Conservation (phyloP, 306 rosid species). For the Quercus cerris region DNA sequence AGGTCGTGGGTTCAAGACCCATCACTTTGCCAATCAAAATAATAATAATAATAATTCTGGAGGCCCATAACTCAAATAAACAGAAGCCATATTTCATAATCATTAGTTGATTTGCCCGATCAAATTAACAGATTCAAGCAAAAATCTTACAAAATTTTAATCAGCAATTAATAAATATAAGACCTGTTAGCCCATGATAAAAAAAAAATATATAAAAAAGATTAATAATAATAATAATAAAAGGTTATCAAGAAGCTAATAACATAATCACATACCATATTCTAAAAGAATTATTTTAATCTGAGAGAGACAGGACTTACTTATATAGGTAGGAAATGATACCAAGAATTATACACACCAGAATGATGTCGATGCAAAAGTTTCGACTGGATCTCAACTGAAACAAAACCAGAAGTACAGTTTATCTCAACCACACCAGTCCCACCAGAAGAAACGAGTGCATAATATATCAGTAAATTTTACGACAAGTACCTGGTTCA, state of each 20-base stretch:
- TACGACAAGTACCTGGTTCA: constrained; percentile 51
- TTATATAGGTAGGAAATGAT: constrained; percentile 62
- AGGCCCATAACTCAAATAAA: not conserved
- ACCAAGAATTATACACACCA: constrained; percentile 78
- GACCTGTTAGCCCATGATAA: not conserved
- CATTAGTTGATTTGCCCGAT: not conserved
- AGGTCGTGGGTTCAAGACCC: too few relatives aligned
- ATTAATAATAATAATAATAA: too few relatives aligned
- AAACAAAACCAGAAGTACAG: constrained; percentile 22
- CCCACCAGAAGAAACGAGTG: not conserved
- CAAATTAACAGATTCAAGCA: not conserved
- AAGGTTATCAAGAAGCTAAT: not conserved
- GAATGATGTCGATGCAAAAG: constrained; percentile 80
- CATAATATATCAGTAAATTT: not conserved
- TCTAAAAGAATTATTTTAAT: not conserved
- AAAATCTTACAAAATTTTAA: not conserved
- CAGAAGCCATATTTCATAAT: not conserved
- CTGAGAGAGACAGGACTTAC: constrained; percentile 37
- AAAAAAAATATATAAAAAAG: not conserved
- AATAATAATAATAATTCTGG: too few relatives aligned
- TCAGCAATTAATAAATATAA: not conserved
- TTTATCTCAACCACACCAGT: constrained; percentile 13
- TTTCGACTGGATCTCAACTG: constrained; percentile 89
- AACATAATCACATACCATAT: constrained; percentile 8
- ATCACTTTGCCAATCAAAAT: too few relatives aligned